phyloP scores from a whole-genome alignment of 2,329 filamentous ascomycete genomes.

The Cadophora malorum region DNA sequence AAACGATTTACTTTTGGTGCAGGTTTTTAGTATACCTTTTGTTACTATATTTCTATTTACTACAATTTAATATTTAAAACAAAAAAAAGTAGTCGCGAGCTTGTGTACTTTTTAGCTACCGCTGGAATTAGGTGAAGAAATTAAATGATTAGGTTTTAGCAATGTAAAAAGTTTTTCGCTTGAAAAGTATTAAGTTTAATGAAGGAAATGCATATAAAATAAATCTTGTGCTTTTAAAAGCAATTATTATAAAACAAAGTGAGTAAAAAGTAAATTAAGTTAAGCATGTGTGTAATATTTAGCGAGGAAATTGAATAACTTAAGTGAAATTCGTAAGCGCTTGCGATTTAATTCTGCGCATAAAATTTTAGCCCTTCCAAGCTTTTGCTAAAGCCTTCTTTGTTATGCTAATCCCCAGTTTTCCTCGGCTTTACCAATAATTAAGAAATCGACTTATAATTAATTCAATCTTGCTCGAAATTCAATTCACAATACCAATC shows the following conservation, averaged over 20 bases:
- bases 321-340: not conserved
- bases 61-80: conserved; percentile 28
- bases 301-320: conserved; percentile 5
- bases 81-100: conserved; percentile 23
- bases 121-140: conserved; percentile 19
- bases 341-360: not conserved
- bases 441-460: conserved; percentile 37
- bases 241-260: not conserved
- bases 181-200: conserved; percentile 23
- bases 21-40: conserved; percentile 29
- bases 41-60: conserved; percentile 29
- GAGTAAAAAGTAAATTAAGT: conserved; percentile 2
- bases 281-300: conserved; percentile 7
- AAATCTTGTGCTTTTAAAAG: conserved; percentile 23
- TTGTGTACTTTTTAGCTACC: conserved; percentile 27
- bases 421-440: conserved; percentile 18
- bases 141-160: conserved; percentile 26
- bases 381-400: not conserved
- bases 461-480: conserved; percentile 35
- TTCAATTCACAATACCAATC: conserved; percentile 31
- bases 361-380: conserved; percentile 11
- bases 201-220: conserved; percentile 4
- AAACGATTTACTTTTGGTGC: conserved; percentile 26
- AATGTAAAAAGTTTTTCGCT: conserved; percentile 26
- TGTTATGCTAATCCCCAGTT: not conserved